Conservation (phyloP, 768 basidiomycete species). For the Hydnum rufescens region DNA sequence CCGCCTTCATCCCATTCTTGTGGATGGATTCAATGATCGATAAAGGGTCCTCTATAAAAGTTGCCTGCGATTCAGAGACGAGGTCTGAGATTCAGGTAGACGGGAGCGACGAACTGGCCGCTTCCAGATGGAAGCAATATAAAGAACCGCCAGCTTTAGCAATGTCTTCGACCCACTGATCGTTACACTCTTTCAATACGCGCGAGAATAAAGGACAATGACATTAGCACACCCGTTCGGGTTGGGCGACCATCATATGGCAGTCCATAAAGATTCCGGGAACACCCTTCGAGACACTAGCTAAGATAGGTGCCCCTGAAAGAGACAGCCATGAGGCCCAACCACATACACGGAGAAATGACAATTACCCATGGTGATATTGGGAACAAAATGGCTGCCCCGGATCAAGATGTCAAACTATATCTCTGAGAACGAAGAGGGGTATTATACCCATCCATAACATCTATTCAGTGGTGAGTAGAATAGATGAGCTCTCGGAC, state of each 20-base stretch:
- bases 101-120: conserved; percentile 52
- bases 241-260: conserved; percentile 98
- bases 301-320: conserved; percentile 69
- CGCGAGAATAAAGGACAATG: neutral
- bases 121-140: conserved; percentile 95
- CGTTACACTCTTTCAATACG: neutral
- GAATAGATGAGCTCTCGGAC: neutral
- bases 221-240: conserved; percentile 47
- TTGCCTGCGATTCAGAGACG: neutral
- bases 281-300: conserved; percentile 65
- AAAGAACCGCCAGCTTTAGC: conserved; percentile 87
- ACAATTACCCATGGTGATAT: conserved; percentile 82
- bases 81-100: no score
- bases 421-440: neutral
- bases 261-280: conserved; percentile 99
- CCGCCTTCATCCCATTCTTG: conserved; percentile 73
- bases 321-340: neutral
- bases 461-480: conserved; percentile 31
- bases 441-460: conserved; percentile 90
- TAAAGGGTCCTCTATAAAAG: conserved; percentile 47
- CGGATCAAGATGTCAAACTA: no score
- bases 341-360: neutral
- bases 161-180: conserved; percentile 88
- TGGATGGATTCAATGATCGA: conserved; percentile 68
- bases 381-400: conserved; percentile 85